Percentiles rank a stretch among this genome's conserved stretches.
These are phyloP conservation scores for Trypanosoma lewisi DNA, from an alignment of 208 protist species.

Conservation along the genomic window DNA sequence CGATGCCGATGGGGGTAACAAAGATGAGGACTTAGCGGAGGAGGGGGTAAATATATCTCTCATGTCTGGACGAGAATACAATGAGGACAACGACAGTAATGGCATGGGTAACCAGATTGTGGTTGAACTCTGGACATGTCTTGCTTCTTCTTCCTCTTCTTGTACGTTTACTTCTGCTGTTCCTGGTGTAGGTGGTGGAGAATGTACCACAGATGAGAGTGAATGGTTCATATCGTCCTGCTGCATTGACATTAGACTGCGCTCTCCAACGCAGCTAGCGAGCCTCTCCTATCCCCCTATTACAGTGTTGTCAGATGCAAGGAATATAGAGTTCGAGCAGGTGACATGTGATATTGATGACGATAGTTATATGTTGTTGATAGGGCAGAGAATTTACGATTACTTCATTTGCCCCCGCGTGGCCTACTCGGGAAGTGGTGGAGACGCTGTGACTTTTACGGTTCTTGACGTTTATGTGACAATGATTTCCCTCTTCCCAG, in stretches of 20 bases:
- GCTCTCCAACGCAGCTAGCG: not conserved
- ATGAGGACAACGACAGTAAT: constrained; percentile 2
- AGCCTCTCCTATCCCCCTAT: constrained; percentile 5
- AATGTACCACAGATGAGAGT: not conserved
- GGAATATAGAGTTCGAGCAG: not conserved
- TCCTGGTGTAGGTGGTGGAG: too few species aligned
- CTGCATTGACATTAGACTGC: constrained; percentile 10
- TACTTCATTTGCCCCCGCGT: constrained; percentile 29
- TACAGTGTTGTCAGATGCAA: not conserved
- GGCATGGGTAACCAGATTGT: constrained; percentile 7
- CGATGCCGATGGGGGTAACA: not conserved
- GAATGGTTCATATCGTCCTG: constrained; percentile 2
- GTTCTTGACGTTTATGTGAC: constrained; percentile 20
- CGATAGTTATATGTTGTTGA: constrained; percentile 21
- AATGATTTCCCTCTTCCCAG: not conserved
- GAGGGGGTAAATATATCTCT: not conserved
- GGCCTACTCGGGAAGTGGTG: constrained; percentile 4
- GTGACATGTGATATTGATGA: not conserved
- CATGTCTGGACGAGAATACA: not conserved
- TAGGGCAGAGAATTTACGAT: constrained; percentile 22
- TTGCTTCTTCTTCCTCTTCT: too few species aligned
- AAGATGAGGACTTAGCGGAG: not conserved
- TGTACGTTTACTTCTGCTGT: too few species aligned
- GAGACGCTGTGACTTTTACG: not conserved
- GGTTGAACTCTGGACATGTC: constrained; percentile 3